A percentile compares a stretch with the other conserved stretches of the same genome.
phyloP scores from a whole-genome alignment of 805 yeast genomes.

The Yarrowia sp. region DNA sequence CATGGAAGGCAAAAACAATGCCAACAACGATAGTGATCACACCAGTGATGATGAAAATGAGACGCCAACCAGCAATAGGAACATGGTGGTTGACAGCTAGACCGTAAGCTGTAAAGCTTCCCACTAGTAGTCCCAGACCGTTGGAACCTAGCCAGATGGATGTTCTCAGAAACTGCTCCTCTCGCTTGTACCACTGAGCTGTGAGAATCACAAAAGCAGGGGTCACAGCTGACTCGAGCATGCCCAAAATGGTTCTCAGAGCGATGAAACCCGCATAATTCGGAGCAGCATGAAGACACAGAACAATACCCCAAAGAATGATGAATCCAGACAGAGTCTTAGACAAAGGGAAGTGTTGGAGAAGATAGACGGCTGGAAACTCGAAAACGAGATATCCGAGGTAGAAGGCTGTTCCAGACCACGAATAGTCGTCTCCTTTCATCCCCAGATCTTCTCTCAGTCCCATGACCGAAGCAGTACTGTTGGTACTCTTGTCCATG shows the following conservation, averaged over 20 bases:
- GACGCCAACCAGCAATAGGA: conserved; percentile 57
- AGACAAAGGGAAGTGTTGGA: conserved; percentile 66
- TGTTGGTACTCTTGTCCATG: conserved; percentile 65
- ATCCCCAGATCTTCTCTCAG: conserved; percentile 56
- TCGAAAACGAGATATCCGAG: conserved; percentile 69
- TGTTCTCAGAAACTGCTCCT: conserved; percentile 56
- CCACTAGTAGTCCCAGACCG: conserved; percentile 57
- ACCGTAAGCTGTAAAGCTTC: conserved; percentile 60
- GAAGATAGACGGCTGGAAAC: conserved; percentile 55
- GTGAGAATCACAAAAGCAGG: conserved; percentile 66
- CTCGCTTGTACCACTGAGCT: conserved; percentile 61
- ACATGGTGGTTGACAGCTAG: conserved; percentile 50
- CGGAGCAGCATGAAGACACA: conserved; percentile 60
- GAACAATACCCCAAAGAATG: conserved; percentile 67
- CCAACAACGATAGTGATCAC: conserved; percentile 57
- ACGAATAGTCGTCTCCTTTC: conserved; percentile 53
- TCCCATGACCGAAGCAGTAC: conserved; percentile 63
- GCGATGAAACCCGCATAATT: conserved; percentile 57
- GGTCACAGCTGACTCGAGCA: conserved; percentile 60
- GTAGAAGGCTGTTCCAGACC: conserved; percentile 68
- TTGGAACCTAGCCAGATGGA: conserved; percentile 55
- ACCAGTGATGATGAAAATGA: conserved; percentile 64
- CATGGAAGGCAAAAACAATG: conserved; percentile 42
- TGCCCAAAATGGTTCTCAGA: conserved; percentile 60
- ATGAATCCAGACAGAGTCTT: conserved; percentile 58